Conservation (phyloP, 306 rosid genomes). For the Mimosa pudica region DNA sequence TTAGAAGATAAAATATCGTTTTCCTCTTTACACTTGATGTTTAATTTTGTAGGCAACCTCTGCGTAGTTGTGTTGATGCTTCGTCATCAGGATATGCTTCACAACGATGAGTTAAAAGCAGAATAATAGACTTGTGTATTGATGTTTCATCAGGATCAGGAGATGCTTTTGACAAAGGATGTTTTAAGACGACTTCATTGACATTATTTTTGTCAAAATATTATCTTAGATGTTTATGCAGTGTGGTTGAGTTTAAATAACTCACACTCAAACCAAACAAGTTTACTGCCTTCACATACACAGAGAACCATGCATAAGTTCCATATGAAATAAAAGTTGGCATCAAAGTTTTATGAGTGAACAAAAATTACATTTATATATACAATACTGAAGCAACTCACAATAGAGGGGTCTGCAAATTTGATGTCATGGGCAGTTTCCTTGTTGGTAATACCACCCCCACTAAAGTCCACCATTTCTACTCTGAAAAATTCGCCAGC, state of each 20-base stretch:
- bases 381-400: slow-evolving; percentile 42
- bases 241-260: background rate
- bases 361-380: background rate
- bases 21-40: background rate
- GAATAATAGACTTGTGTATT: background rate
- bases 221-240: background rate
- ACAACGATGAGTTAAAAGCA: background rate
- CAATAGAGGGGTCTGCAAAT: slow-evolving; percentile 46
- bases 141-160: background rate
- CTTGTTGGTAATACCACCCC: slow-evolving; percentile 52
- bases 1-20: background rate
- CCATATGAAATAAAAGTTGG: background rate
- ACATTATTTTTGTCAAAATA: background rate
- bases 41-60: background rate
- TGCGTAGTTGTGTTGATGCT: background rate
- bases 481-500: slow-evolving; percentile 41
- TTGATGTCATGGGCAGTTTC: slow-evolving; percentile 61
- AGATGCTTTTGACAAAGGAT: background rate
- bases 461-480: slow-evolving; percentile 55
- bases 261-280: background rate
- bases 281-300: background rate
- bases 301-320: background rate
- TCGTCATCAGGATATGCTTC: background rate
- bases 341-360: background rate
- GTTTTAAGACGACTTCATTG: background rate